A percentile compares a stretch with the other conserved stretches of the same genome.
Conservation (phyloP, 1,139 yeast genomes). For the Candida neerlandica region DNA sequence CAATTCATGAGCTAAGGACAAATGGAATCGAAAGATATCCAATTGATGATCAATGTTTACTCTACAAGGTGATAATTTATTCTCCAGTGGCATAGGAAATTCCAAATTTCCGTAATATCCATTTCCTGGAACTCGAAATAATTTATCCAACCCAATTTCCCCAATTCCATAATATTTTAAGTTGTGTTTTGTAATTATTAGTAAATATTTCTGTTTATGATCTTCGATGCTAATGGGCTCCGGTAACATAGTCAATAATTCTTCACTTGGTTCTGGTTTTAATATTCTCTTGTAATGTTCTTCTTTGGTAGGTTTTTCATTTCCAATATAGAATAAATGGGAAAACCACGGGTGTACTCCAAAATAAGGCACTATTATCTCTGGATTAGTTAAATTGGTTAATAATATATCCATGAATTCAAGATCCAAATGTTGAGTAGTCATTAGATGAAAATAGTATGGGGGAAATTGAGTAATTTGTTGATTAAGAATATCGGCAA, state of each 20-base stretch:
- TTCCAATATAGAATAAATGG: slow-evolving; percentile 53
- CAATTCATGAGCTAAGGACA: slow-evolving; percentile 53
- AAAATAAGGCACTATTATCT: slow-evolving; percentile 56
- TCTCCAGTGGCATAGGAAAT: slow-evolving; percentile 14
- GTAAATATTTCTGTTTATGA: slow-evolving; percentile 35
- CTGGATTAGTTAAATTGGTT: slow-evolving; percentile 22
- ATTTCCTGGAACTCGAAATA: slow-evolving; percentile 64
- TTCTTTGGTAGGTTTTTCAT: slow-evolving; percentile 23
- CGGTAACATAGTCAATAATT: slow-evolving; percentile 57
- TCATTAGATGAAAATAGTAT: slow-evolving; percentile 46
- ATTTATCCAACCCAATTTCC: slow-evolving; percentile 85
- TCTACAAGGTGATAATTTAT: slow-evolving; percentile 43
- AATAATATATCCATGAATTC: slow-evolving; percentile 35
- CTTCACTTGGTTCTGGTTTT: slow-evolving; percentile 40
- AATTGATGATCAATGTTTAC: slow-evolving; percentile 70
- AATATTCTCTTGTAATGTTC: slow-evolving; percentile 61
- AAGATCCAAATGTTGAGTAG: slow-evolving; percentile 58
- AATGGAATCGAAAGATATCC: slow-evolving; percentile 49
- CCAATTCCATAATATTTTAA: slow-evolving; percentile 55
- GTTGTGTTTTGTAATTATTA: slow-evolving; percentile 24
- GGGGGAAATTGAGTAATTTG: slow-evolving; percentile 3
- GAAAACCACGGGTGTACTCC: slow-evolving; percentile 94
- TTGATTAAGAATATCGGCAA: slow-evolving; percentile 16
- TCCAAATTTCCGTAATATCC: slow-evolving; percentile 53
- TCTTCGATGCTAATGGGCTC: slow-evolving; percentile 52